Percentiles rank a stretch among this genome's conserved stretches.
Evolutionary conservation across 2,329 filamentous ascomycete genomes (phyloP).

Genomic region (Coniochaeta sp.): DNA sequence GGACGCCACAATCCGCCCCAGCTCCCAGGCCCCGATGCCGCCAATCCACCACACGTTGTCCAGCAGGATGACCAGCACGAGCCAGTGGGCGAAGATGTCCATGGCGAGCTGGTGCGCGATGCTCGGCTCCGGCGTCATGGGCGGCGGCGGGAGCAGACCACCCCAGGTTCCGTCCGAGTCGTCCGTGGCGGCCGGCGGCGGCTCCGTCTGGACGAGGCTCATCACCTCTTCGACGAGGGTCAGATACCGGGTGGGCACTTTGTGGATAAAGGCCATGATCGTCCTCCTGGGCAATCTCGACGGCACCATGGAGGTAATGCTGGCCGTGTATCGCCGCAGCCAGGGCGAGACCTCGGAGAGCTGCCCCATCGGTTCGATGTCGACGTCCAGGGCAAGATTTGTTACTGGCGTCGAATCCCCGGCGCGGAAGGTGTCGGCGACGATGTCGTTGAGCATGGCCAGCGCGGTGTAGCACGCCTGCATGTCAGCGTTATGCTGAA

Average conservation of each 20-base stretch:
- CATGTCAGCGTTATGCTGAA: neutral
- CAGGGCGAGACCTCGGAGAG: conserved; percentile 22
- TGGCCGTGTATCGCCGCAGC: conserved; percentile 26
- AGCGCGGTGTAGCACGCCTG: conserved; percentile 3
- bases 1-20: conserved; percentile 16
- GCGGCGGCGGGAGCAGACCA: neutral
- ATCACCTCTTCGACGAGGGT: conserved; percentile 25
- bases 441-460: conserved; percentile 14
- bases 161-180: neutral
- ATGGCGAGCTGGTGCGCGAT: conserved; percentile 19
- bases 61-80: conserved; percentile 27
- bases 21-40: conserved; percentile 24
- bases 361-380: conserved; percentile 9
- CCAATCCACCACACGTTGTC: conserved; percentile 34
- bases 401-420: conserved; percentile 2
- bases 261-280: conserved; percentile 33
- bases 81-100: conserved; percentile 31
- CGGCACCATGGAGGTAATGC: conserved; percentile 22
- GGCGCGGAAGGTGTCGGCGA: conserved; percentile 12
- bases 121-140: neutral
- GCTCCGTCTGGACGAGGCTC: conserved; percentile 7
- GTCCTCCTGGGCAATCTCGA: conserved; percentile 25
- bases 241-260: conserved; percentile 24
- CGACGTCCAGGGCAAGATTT: conserved; percentile 3
- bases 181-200: neutral